Conservation (phyloP, 2,329 filamentous ascomycete genomes). For the Fragosphaeria purpurea region DNA sequence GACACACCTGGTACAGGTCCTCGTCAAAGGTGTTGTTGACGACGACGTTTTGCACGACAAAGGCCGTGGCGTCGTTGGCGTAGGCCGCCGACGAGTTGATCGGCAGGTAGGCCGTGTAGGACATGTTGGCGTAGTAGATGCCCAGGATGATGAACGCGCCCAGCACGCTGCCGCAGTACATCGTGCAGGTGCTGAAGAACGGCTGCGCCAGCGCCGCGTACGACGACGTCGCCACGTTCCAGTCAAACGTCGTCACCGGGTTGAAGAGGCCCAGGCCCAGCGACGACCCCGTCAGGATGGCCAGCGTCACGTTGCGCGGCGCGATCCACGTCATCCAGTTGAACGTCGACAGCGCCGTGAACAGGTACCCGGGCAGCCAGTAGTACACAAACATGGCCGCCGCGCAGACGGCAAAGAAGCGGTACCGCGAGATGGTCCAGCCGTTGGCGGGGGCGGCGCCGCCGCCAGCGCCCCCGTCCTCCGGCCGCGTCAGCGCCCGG, state of each 20-base stretch:
- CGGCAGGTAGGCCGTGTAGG: constrained; percentile 34
- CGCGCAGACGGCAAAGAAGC: constrained; percentile 30
- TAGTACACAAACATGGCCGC: constrained; percentile 34
- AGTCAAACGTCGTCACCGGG: constrained; percentile 40
- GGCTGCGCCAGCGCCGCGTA: constrained; percentile 28
- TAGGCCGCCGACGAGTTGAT: constrained; percentile 38
- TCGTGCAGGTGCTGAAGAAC: constrained; percentile 30
- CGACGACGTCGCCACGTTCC: constrained; percentile 32
- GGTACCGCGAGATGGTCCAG: constrained; percentile 33
- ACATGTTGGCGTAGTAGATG: constrained; percentile 32
- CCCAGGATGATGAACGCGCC: constrained; percentile 29
- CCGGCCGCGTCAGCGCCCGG: constrained; percentile 21
- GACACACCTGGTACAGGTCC: constrained; percentile 21
- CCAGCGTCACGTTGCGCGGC: constrained; percentile 31
- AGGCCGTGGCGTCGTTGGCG: constrained; percentile 31
- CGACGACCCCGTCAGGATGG: constrained; percentile 30
- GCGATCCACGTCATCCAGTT: constrained; percentile 44
- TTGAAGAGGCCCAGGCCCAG: constrained; percentile 35
- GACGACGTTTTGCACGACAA: constrained; percentile 28
- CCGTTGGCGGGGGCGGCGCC: constrained; percentile 27
- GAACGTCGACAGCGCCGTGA: constrained; percentile 32
- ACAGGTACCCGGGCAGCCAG: constrained; percentile 38
- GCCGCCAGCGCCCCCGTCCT: constrained; percentile 23
- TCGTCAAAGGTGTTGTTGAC: constrained; percentile 28
- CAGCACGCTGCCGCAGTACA: constrained; percentile 23